Base-by-base conservation (phyloP, 106 monocot genomes). In the Allium fistulosum region DNA sequence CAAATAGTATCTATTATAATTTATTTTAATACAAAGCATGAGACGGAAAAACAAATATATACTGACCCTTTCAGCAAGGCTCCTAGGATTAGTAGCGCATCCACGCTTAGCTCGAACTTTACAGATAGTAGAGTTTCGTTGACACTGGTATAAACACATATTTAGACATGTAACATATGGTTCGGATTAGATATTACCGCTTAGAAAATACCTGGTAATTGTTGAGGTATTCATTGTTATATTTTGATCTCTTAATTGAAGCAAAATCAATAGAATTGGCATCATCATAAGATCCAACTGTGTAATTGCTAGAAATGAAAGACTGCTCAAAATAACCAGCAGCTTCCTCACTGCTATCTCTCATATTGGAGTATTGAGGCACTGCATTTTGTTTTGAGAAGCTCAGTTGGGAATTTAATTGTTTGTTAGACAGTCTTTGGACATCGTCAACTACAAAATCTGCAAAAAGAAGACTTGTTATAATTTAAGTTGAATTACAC, bases 21-120 rank as follows among this genome's bases (percentile, higher is more conserved):
- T 60, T 60, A 26, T 58, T 59, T 59, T 26, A 60, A 60, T 18
- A 3, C 28, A 37, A 37, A 37, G 4, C 37, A 4, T 37, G 37
- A 37, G 37, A 37, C 1, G 37, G 37, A 37, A 37, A 37, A 37
- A 37, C 37, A 55, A 55, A 7, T 8, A 18, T 2, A 26, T 50
- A 61, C 77, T 53, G 53, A 88, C 84, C 81, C 84, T 78, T 69
- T 84, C 88, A 28, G 87, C 87, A 74, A 87, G 83, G 57, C 87
- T 87, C 58, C 87, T 66, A 1, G 87, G 87, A 60, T 87, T 83
- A 56, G 87, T 87, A 8, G 87, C 83, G 48, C 83, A 87, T 1
- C 87, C 87, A 17, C 87, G 83, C 80, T 87, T 87, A 14, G 87
- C 87, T 22, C 87, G 83, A 46, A 80, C 59, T 70, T 72, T 87